These are phyloP conservation scores for Piedraia hortae DNA, from an alignment of 2,329 filamentous ascomycete species.

Conservation along the genomic window DNA sequence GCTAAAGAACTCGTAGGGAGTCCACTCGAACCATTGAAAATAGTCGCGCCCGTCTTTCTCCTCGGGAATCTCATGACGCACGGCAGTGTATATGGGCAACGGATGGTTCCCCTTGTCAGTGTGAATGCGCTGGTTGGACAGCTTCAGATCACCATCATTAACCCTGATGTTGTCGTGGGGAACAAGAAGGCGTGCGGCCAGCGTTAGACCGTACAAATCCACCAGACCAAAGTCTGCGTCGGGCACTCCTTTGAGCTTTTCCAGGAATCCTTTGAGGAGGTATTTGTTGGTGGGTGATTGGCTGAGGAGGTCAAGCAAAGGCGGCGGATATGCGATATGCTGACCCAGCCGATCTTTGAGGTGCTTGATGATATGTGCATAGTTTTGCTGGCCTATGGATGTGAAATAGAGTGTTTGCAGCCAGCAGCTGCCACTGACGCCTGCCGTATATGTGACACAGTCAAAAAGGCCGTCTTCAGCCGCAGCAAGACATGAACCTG, in stretches of 20 bases:
- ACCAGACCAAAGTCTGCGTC: conserved; percentile 68
- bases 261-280: conserved; percentile 62
- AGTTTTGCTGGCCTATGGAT: conserved; percentile 39
- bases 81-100: conserved; percentile 81
- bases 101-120: conserved; percentile 56
- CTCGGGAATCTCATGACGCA: conserved; percentile 76
- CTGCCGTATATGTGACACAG: conserved; percentile 81
- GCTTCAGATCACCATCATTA: conserved; percentile 54
- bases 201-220: conserved; percentile 67
- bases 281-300: conserved; percentile 82
- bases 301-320: conserved; percentile 54
- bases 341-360: conserved; percentile 60
- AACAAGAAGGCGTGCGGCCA: conserved; percentile 63
- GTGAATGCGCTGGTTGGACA: conserved; percentile 61
- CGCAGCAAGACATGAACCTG: conserved; percentile 61
- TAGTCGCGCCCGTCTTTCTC: conserved; percentile 25
- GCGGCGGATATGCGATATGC: conserved; percentile 79
- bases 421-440: conserved; percentile 92
- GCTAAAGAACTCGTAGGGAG: conserved; percentile 83
- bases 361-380: conserved; percentile 50
- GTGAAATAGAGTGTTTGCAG: conserved; percentile 70
- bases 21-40: conserved; percentile 97
- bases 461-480: conserved; percentile 76
- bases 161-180: conserved; percentile 61
- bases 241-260: conserved; percentile 66